Conservation (phyloP, 1,139 yeast species). For the Saccharomyces hybrid region DNA sequence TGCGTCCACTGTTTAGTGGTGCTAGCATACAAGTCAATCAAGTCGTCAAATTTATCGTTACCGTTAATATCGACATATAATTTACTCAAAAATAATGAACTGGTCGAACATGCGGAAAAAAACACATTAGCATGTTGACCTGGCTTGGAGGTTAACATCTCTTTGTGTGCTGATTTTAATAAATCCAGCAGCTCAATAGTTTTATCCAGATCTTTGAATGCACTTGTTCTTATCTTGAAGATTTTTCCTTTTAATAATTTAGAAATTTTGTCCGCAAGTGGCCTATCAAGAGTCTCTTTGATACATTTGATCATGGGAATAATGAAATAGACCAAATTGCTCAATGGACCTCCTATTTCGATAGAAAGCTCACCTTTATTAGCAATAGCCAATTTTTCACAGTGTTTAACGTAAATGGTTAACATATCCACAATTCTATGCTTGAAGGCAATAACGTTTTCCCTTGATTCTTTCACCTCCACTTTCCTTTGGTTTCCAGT, state of each 20-base stretch:
- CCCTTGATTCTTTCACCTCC: slow-evolving; percentile 69
- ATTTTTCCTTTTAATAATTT: slow-evolving; percentile 58
- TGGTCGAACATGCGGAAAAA: slow-evolving; percentile 24
- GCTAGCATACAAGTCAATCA: slow-evolving; percentile 50
- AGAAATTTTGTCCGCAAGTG: slow-evolving; percentile 67
- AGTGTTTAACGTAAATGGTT: slow-evolving; percentile 47
- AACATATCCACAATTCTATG: slow-evolving; percentile 69
- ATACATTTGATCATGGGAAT: slow-evolving; percentile 56
- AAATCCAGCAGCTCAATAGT: slow-evolving; percentile 9
- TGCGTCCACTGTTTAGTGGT: slow-evolving; percentile 57
- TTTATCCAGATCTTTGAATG: slow-evolving; percentile 14
- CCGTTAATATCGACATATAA: slow-evolving; percentile 35
- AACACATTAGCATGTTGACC: slow-evolving; percentile 24
- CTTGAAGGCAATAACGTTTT: slow-evolving; percentile 72
- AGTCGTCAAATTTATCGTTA: slow-evolving; percentile 29
- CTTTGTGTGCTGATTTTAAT: slow-evolving; percentile 24
- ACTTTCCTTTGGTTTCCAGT: slow-evolving; percentile 63
- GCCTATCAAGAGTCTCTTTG: slow-evolving; percentile 58
- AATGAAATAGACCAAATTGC: slow-evolving; percentile 38
- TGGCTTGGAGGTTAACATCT: slow-evolving; percentile 30
- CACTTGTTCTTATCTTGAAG: slow-evolving; percentile 42
- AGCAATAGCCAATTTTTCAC: slow-evolving; percentile 20
- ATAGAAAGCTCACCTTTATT: neutral
- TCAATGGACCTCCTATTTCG: neutral
- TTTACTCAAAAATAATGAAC: slow-evolving; percentile 53